These are phyloP conservation scores for Phytophthora hibernalis DNA, from an alignment of 352 stramenopile genomes.

Conservation along the genomic window DNA sequence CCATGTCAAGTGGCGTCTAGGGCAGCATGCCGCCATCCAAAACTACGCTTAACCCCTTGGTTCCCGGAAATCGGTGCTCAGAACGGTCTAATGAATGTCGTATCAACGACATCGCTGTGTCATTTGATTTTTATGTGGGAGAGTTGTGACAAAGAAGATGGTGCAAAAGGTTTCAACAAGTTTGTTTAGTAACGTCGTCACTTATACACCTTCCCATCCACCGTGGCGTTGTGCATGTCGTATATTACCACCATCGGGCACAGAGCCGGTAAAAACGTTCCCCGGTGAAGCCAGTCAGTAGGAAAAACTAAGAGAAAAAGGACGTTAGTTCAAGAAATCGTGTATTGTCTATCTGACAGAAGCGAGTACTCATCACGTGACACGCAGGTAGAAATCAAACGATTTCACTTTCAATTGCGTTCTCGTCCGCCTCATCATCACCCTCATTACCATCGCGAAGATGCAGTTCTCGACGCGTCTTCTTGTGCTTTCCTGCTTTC, in stretches of 20 bases:
- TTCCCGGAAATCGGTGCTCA: too few relatives aligned
- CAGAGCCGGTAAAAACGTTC: background rate
- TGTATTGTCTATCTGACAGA: background rate
- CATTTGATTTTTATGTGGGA: too few relatives aligned
- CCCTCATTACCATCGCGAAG: background rate
- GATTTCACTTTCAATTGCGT: background rate
- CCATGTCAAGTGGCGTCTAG: too few relatives aligned
- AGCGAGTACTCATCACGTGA: background rate
- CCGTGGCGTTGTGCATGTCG: too few relatives aligned
- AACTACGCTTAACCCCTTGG: too few relatives aligned
- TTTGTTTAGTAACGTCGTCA: too few relatives aligned
- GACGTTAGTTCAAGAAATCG: background rate
- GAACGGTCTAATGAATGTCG: too few relatives aligned
- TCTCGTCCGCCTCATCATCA: background rate
- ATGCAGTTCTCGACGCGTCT: background rate
- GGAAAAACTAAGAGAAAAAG: background rate
- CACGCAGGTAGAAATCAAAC: background rate
- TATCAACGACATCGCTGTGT: too few relatives aligned
- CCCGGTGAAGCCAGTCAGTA: background rate
- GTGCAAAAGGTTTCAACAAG: too few relatives aligned
- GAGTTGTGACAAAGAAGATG: too few relatives aligned
- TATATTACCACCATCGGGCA: background rate
- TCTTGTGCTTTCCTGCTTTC: background rate
- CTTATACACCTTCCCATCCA: too few relatives aligned
- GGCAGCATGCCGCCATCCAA: too few relatives aligned